phyloP scores from a whole-genome alignment of 176 grass and related monocot genomes.

The Rhynchospora tenuis region DNA sequence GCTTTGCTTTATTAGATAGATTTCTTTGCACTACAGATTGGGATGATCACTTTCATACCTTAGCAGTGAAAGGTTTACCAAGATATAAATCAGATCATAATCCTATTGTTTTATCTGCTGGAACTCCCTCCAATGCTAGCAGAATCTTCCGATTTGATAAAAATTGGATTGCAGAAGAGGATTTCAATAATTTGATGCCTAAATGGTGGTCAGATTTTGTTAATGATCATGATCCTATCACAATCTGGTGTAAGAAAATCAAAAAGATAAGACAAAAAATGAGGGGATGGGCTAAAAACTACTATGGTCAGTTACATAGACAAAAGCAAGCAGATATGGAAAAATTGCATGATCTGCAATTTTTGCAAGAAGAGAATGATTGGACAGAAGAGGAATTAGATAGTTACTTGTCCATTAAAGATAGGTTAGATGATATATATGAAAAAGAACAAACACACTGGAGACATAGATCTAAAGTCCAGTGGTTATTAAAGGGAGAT shows the following conservation, averaged over 20 bases:
- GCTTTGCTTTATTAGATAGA: not conserved
- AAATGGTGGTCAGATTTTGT: not conserved
- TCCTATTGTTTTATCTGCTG: not conserved
- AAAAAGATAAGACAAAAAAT: not conserved
- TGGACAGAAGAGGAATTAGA: not conserved
- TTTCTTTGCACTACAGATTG: not conserved
- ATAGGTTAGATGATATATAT: not conserved
- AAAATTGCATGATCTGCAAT: not conserved
- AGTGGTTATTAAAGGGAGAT: not conserved
- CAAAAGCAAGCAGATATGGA: not conserved
- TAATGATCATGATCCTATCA: not conserved
- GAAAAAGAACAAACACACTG: not conserved
- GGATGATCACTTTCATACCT: not conserved
- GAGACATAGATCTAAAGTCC: not conserved
- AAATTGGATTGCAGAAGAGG: not conserved
- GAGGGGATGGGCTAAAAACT: not conserved
- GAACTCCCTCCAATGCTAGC: not conserved
- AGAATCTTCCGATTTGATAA: not conserved
- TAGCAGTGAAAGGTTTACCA: not conserved
- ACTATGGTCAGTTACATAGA: not conserved
- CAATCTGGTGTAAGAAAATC: not conserved
- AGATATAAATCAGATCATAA: not conserved
- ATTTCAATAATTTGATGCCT: not conserved
- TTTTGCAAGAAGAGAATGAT: not conserved
- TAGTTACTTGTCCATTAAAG: no score